Conservation (phyloP, 202 grass and related monocot species). For the Zizania palustris region DNA sequence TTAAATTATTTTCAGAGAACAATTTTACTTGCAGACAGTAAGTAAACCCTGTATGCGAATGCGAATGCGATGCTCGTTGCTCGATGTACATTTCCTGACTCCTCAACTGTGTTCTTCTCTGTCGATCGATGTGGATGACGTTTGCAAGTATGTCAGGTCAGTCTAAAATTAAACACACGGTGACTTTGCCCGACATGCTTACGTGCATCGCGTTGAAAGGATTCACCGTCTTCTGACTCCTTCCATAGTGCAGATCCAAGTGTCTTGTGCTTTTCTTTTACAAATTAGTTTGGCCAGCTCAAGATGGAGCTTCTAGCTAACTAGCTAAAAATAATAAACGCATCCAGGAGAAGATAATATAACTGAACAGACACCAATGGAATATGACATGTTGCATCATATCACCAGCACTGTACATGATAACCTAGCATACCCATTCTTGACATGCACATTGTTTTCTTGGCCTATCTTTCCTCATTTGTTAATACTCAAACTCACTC, state of each 20-base stretch:
- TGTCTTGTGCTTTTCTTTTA: not conserved
- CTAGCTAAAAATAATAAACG: not conserved
- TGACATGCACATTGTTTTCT: slow-evolving; percentile 5
- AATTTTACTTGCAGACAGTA: not conserved
- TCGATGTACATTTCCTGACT: not conserved
- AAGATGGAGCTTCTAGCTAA: not conserved
- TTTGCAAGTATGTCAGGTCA: not conserved
- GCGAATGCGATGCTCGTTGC: not conserved
- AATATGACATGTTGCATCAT: slow-evolving; percentile 1
- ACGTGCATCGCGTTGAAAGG: slow-evolving; percentile 2
- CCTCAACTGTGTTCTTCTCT: not conserved
- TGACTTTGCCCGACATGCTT: not conserved
- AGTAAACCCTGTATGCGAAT: not conserved
- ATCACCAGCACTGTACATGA: not conserved
- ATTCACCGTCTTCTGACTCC: slow-evolving; percentile 27
- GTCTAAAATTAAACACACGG: not conserved
- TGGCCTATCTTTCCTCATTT: slow-evolving; percentile 13
- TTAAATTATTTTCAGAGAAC: not conserved
- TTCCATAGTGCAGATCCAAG: not conserved
- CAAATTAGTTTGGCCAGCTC: not conserved
- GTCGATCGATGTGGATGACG: not conserved
- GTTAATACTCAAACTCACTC: not conserved
- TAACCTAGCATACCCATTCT: slow-evolving; percentile 6
- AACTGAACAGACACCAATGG: slow-evolving; percentile 18
- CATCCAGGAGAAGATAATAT: slow-evolving; percentile 13